These are phyloP conservation scores for Beauveria sp. DNA, from an alignment of 2,329 filamentous ascomycete genomes.

Conservation along the genomic window DNA sequence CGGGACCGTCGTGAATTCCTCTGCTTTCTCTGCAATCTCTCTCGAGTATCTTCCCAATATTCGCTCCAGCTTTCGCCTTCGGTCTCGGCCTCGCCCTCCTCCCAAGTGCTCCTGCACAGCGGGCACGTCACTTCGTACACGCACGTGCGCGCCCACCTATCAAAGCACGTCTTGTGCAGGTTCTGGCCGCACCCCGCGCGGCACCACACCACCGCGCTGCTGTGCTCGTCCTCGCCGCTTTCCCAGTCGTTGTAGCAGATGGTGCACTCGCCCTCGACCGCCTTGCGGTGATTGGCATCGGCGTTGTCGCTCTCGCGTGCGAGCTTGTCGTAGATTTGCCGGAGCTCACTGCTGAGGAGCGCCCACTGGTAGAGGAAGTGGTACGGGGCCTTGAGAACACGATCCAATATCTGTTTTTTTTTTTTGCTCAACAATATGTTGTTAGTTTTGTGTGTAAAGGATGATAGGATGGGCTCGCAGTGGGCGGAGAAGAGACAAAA, in stretches of 20 bases:
- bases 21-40: no score
- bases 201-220: conserved; percentile 37
- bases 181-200: conserved; percentile 46
- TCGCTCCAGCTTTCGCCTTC: no score
- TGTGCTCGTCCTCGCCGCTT: conserved; percentile 21
- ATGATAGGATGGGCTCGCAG: neutral
- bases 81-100: conserved; percentile 13
- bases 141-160: conserved; percentile 41
- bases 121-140: conserved; percentile 47
- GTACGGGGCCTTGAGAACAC: conserved; percentile 49
- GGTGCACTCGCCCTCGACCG: conserved; percentile 46
- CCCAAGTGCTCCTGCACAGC: conserved; percentile 52
- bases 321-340: conserved; percentile 42
- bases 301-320: no score
- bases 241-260: conserved; percentile 48
- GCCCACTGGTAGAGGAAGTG: conserved; percentile 55
- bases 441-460: neutral
- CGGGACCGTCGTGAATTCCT: no score
- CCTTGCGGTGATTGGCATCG: conserved; percentile 35
- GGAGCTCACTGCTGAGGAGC: conserved; percentile 50
- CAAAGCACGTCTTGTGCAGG: conserved; percentile 45
- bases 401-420: conserved; percentile 40
- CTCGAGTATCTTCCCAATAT: no score
- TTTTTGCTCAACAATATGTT: no score
- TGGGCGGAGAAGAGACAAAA: neutral